These are phyloP conservation scores for Botryotinia calthae DNA, from an alignment of 2,329 filamentous ascomycete genomes.

Conservation along the genomic window DNA sequence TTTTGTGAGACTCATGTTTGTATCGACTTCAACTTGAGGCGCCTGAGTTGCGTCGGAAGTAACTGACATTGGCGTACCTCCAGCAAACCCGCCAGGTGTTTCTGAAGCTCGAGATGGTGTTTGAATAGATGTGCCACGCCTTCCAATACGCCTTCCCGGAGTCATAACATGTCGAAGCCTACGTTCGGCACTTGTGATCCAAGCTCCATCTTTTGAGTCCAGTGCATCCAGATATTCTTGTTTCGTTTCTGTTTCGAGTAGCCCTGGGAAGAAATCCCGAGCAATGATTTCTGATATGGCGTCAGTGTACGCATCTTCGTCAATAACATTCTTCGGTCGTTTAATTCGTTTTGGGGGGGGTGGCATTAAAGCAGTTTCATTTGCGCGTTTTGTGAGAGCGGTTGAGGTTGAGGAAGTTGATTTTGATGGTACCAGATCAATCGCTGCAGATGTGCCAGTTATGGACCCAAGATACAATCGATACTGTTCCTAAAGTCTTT, in stretches of 20 bases:
- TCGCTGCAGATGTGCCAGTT: neutral
- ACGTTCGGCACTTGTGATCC: conserved; percentile 80
- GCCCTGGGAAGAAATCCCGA: conserved; percentile 92
- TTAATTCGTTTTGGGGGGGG: conserved; percentile 94
- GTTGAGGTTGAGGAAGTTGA: conserved; percentile 43
- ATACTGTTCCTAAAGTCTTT: neutral
- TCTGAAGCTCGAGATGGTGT: conserved; percentile 40
- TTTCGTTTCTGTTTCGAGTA: conserved; percentile 81
- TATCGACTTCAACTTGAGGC: conserved; percentile 56
- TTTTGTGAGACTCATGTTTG: conserved; percentile 74
- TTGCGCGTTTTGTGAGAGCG: conserved; percentile 61
- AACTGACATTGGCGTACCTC: conserved; percentile 70
- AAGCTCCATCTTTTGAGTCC: conserved; percentile 77
- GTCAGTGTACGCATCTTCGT: conserved; percentile 91
- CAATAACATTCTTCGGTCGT: conserved; percentile 79
- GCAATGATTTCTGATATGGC: conserved; percentile 92
- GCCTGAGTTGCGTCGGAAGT: conserved; percentile 42
- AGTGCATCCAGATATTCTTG: conserved; percentile 90
- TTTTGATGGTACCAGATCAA: conserved; percentile 21
- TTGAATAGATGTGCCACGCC: conserved; percentile 38
- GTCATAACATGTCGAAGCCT: conserved; percentile 78
- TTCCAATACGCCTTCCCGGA: conserved; percentile 54
- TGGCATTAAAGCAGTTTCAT: conserved; percentile 75
- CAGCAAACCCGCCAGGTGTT: conserved; percentile 66
- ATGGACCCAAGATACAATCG: neutral